A percentile compares a stretch with the other conserved stretches of the same genome.
phyloP scores from a whole-genome alignment of 225 moss, liverwort and hornwort species.

The Polytrichum formosum region DNA sequence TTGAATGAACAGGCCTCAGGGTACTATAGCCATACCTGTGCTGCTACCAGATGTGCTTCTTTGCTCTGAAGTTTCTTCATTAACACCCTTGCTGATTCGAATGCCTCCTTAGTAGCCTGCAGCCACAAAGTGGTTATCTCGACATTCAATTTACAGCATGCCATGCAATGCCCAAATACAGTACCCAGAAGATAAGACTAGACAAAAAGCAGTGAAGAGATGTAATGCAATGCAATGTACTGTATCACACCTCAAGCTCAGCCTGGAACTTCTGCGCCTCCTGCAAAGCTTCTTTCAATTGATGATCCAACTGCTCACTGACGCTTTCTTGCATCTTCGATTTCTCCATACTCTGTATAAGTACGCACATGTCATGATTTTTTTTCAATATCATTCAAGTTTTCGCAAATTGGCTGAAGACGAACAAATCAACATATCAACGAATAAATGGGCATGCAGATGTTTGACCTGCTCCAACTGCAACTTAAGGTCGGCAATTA shows the following conservation, averaged over 20 bases:
- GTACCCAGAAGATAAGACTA: neutral
- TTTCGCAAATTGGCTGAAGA: no score
- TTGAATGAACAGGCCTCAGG: no score
- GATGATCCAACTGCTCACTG: constrained; percentile 41
- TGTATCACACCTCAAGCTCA: constrained; percentile 59
- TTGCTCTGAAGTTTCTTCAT: constrained; percentile 51
- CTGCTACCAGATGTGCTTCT: constrained; percentile 52
- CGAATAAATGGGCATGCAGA: neutral
- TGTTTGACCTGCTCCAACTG: constrained; percentile 41
- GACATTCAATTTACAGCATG: no score
- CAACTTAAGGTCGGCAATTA: constrained; percentile 35
- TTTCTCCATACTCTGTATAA: constrained; percentile 44
- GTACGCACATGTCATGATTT: neutral
- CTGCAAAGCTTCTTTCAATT: constrained; percentile 48
- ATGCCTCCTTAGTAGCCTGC: constrained; percentile 48
- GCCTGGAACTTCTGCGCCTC: constrained; percentile 47
- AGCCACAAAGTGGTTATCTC: neutral
- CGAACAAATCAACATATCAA: no score
- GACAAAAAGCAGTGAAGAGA: neutral
- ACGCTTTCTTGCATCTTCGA: constrained; percentile 31
- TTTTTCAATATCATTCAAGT: no score
- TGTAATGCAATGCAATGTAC: no score
- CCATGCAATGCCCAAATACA: no score
- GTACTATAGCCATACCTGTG: constrained; percentile 33
- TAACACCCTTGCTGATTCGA: constrained; percentile 48